A percentile compares a stretch with the other conserved stretches of the same genome.
Evolutionary conservation across 371 early-diverging fungal species (phyloP).

Genomic region (Mortierella sp.): DNA sequence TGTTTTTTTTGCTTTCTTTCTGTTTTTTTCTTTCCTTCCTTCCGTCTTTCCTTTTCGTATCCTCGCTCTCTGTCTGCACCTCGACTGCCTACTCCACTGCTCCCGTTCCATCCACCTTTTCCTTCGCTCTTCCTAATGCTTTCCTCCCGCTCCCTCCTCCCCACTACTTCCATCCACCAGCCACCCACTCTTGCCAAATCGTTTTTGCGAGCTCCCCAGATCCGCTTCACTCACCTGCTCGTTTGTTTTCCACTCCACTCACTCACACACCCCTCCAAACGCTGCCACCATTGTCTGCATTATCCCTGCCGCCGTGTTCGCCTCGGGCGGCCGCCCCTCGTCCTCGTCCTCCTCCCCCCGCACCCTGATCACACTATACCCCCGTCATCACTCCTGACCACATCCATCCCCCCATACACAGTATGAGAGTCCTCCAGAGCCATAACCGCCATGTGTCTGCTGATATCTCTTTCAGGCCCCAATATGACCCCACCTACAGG

Average conservation of each 20-base stretch:
- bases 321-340: no score
- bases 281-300: neutral
- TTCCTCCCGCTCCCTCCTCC: no score
- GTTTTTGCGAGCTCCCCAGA: no score
- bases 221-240: no score
- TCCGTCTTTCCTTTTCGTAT: neutral
- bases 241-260: neutral
- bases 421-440: slow-evolving; percentile 29
- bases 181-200: no score
- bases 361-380: neutral
- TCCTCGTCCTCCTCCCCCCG: neutral
- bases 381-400: neutral
- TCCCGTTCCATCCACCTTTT: no score
- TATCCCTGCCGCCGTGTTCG: neutral
- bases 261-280: neutral
- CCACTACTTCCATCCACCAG: no score
- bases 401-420: neutral
- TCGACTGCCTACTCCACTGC: no score
- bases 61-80: no score
- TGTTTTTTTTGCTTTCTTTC: no score
- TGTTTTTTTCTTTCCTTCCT: neutral
- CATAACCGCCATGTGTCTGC: slow-evolving; percentile 25
- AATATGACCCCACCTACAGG: slow-evolving; percentile 11
- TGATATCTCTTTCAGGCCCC: slow-evolving; percentile 30
- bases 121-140: no score